Conservation (phyloP, 2,329 filamentous ascomycete genomes). For the Raffaelea deltoideospora region DNA sequence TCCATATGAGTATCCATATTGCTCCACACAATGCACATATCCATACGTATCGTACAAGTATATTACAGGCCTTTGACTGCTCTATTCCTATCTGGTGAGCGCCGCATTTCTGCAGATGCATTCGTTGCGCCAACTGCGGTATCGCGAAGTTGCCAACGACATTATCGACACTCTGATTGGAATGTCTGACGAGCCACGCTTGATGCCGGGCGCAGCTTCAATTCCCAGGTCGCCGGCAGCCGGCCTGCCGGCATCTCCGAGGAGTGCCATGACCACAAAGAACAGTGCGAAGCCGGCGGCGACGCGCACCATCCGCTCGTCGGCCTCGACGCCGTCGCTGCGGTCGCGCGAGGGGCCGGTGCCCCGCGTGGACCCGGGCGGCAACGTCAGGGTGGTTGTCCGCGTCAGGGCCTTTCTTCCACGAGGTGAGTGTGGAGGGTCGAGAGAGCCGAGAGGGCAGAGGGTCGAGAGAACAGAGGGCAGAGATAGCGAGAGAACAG, state of each 20-base stretch:
- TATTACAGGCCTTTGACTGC: no score
- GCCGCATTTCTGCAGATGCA: no score
- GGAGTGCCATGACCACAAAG: neutral
- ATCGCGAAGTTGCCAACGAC: slow-evolving; percentile 12
- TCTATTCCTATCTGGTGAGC: no score
- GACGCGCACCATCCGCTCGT: slow-evolving; percentile 36
- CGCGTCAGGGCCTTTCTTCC: slow-evolving; percentile 66
- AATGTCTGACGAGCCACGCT: slow-evolving; percentile 24
- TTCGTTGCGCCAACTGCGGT: slow-evolving; percentile 13
- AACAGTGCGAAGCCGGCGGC: slow-evolving; percentile 1
- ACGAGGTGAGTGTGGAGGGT: slow-evolving; percentile 42
- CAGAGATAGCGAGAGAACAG: no score
- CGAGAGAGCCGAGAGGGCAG: no score
- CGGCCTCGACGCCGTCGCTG: slow-evolving; percentile 65
- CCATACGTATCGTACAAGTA: no score
- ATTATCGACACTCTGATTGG: slow-evolving; percentile 18
- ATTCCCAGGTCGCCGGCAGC: slow-evolving; percentile 17
- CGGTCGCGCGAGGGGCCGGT: slow-evolving; percentile 56
- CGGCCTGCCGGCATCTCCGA: neutral
- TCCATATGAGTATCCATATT: neutral
- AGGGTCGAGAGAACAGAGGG: no score
- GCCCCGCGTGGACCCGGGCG: slow-evolving; percentile 44
- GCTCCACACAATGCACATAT: no score
- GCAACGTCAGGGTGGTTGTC: slow-evolving; percentile 73
- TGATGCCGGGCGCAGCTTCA: slow-evolving; percentile 24